Conservation (phyloP, 495 filamentous ascomycete genomes). For the Penicillium arizonense region DNA sequence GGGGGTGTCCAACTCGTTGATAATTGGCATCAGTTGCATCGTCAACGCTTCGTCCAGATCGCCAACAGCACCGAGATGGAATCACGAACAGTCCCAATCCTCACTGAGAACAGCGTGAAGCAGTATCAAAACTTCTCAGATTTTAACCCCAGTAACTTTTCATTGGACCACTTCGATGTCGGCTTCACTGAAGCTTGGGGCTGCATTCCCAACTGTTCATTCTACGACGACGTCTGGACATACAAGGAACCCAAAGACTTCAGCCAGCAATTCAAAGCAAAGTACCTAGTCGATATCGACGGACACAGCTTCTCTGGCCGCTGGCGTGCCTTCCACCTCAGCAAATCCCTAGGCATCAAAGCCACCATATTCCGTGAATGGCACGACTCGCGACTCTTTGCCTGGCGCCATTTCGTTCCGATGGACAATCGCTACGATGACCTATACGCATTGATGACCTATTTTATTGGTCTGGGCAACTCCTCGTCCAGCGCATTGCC, state of each 20-base stretch:
- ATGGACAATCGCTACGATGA: conserved; percentile 82
- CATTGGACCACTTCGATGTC: conserved; percentile 41
- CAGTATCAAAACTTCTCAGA: conserved; percentile 18
- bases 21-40: conserved; percentile 41
- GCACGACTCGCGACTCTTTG: conserved; percentile 67
- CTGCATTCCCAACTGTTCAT: conserved; percentile 41
- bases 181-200: conserved; percentile 40
- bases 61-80: conserved; percentile 61
- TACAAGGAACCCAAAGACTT: conserved; percentile 26
- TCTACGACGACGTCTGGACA: conserved; percentile 34
- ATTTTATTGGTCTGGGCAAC: conserved; percentile 59
- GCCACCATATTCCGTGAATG: conserved; percentile 74
- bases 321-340: conserved; percentile 65
- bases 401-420: conserved; percentile 78
- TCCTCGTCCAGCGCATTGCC: no score
- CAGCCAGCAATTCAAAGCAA: conserved; percentile 57
- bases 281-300: conserved; percentile 66
- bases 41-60: conserved; percentile 47
- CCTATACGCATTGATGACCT: conserved; percentile 74
- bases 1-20: conserved; percentile 34
- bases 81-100: conserved; percentile 17
- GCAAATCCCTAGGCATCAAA: conserved; percentile 65
- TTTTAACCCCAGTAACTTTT: conserved; percentile 27
- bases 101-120: conserved; percentile 19
- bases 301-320: conserved; percentile 72